Conservation (phyloP, 1,284 basidiomycete species). For the Calocybe gambosa region DNA sequence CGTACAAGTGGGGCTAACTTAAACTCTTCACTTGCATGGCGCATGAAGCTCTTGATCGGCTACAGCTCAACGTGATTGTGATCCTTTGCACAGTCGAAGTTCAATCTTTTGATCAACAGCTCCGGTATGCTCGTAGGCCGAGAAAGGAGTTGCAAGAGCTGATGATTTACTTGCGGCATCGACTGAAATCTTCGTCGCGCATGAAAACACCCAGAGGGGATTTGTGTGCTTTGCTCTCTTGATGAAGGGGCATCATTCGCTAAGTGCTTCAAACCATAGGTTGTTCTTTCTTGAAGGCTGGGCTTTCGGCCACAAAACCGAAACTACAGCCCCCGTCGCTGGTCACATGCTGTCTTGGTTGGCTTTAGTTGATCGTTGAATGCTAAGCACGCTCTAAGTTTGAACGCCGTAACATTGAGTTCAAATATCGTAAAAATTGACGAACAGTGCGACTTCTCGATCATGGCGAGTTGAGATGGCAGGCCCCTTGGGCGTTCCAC, state of each 20-base stretch:
- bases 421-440: neutral
- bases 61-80: neutral
- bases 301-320: neutral
- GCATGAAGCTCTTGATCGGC: conserved; percentile 6
- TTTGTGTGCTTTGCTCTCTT: too few species aligned
- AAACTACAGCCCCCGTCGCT: neutral
- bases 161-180: too few species aligned
- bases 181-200: too few species aligned
- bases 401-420: neutral
- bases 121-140: conserved; percentile 1
- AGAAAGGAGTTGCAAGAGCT: neutral
- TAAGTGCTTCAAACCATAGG: too few species aligned
- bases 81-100: neutral
- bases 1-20: conserved; percentile 4
- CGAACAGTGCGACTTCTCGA: too few species aligned
- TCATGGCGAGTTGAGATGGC: too few species aligned
- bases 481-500: neutral
- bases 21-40: conserved; percentile 6
- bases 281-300: neutral
- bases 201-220: too few species aligned
- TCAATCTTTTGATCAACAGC: conserved; percentile 1
- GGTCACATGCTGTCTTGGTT: neutral
- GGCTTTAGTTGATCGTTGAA: too few species aligned
- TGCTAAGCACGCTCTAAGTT: neutral
- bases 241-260: neutral